Evolutionary conservation across 768 basidiomycete species (phyloP), one percentile per base, ranked within the genome.

Genomic region (Hysterangium stoloniferum): DNA sequence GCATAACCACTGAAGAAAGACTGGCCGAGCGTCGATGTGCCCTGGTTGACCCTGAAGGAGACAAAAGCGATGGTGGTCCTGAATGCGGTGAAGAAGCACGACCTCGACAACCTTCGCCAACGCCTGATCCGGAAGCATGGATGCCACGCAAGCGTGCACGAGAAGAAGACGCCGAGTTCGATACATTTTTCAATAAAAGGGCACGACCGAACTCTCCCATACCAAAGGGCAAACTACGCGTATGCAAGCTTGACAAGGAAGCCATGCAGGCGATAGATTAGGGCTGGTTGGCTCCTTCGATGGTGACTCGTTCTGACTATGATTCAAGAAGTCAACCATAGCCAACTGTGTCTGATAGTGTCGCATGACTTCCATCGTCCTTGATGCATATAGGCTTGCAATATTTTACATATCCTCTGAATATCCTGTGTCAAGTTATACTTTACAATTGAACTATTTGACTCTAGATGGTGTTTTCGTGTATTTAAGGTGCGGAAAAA

Each of bases 201-300:
- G 8, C 19, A 6, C 27, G 28, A 33, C 29, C 44, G 15, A 31
- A 17, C 7, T 31, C 44, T 12, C 44, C 29, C 12, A 11, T 25
- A n/a, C 11, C 44, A 28, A 44, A 44, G 20, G 22, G 17, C 31
- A 33, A 45, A 31, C 6, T 45, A 27, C 44, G 44, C 11, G 6
- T 33, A 12, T 45, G 44, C 44, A 45, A 45, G 4, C 44, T 45
- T 31, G 44, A 22, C 2, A 45, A 45, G 29, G 29, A 45, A 8
- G 44, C 44, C 9, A 45, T 45, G 44, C 28, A 45, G 44, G 44
- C 19, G 11, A 19, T 45, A 31, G 44, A 45, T 45, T 45, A 32
- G n/a, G n/a, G n/a, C n/a, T n/a, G n/a, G n/a, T n/a, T n/a, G n/a
- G n/a, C n/a, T n/a, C n/a, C n/a, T n/a, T n/a, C n/a, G n/a, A n/a